Evolutionary conservation across 2,329 filamentous ascomycete genomes (phyloP), one percentile per base, ranked within the genome.

Genomic region (Colletotrichum falcatum): DNA sequence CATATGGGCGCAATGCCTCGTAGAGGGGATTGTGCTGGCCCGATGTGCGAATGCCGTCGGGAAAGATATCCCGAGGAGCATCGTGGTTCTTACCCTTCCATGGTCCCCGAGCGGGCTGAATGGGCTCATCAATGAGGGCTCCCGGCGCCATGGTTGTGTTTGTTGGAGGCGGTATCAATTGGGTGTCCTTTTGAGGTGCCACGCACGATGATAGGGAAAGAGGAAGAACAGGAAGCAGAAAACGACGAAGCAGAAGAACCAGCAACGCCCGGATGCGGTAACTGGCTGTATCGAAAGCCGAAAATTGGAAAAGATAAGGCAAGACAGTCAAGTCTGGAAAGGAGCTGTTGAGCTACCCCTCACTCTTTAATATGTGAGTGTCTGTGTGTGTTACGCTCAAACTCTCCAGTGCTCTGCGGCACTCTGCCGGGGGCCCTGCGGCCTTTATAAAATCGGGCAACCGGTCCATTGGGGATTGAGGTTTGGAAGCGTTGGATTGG

Each of bases 1-100:
- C 84, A 78, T 94, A 95, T 0, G 91, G 88, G 59, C 82, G 83
- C n/a, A 95, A 80, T 11, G 86, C 81, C 39, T 90, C 84, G 77
- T 91, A 91, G 42, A 92, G 79, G 1, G 93, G 93, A 30, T 88
- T 84, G 74, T 93, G 91, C 78, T 95, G 93, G 48, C 93, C 93
- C 0, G 91, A 86, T 0, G 86, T 88, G 53, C 83, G 80, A 77
- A 84, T 83, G 48, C 83, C 84, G 60, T 85, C 84, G 5, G 83
- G 84, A 76, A 85, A 85, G 72, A 84, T 77, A 71, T 77, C 73
- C 18, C 75, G 76, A 1, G 80, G 78, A 1, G 79, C 80, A 23
- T 80, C 76, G 54, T 77, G 63, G 73, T 80, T 81, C 73, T 79
- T 79, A 7, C 65, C 69, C 68, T 73, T 72, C 65, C 70, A 72